Percentiles rank a stretch among this genome's conserved stretches.
These are phyloP conservation scores for Monosporozyma aerobia DNA, from an alignment of 805 yeast species.

Conservation along the genomic window DNA sequence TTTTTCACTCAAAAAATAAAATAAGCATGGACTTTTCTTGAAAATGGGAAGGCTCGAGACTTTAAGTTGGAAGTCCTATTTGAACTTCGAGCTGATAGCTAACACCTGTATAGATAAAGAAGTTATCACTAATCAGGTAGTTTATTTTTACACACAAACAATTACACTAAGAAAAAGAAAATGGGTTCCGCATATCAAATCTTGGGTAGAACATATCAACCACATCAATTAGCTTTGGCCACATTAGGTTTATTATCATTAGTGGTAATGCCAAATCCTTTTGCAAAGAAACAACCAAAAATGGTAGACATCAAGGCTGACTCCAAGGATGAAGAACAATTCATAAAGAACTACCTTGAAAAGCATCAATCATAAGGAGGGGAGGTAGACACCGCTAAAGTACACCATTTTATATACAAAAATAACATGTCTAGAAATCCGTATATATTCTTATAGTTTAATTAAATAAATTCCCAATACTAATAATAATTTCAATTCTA, in stretches of 20 bases:
- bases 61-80: not conserved
- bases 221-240: constrained; percentile 78
- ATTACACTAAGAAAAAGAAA: not conserved
- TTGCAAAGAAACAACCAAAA: constrained; percentile 43
- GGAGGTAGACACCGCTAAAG: not conserved
- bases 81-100: not conserved
- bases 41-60: not conserved
- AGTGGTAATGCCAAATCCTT: constrained; percentile 64
- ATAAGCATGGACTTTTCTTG: not conserved
- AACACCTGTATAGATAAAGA: not conserved
- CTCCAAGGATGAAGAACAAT: constrained; percentile 83
- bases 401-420: not conserved
- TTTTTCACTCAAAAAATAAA: not conserved
- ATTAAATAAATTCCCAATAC: not conserved
- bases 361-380: constrained; percentile 15
- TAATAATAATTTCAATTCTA: not conserved
- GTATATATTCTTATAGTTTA: not conserved
- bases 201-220: constrained; percentile 73
- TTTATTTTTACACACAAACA: too few relatives aligned
- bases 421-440: not conserved
- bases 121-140: not conserved
- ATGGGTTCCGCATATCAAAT: constrained; percentile 85
- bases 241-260: constrained; percentile 65
- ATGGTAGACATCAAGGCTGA: constrained; percentile 66
- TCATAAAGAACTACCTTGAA: constrained; percentile 62